Percentiles rank a stretch among this genome's conserved stretches.
Conservation (phyloP, 2,329 filamentous ascomycete genomes). For the Exophiala bonariae region DNA sequence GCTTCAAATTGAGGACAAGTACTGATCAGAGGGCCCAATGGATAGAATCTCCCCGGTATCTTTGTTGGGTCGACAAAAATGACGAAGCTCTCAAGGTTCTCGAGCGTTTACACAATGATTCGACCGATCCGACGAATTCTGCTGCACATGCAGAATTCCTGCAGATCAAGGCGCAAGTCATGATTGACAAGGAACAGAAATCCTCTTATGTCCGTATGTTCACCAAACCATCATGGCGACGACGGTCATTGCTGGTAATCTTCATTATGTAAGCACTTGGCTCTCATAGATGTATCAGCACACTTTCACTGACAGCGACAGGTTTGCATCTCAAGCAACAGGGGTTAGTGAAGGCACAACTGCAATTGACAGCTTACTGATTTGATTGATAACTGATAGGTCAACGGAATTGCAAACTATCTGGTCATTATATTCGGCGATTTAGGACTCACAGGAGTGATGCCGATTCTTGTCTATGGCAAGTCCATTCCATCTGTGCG, state of each 20-base stretch:
- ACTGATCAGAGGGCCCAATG: background rate
- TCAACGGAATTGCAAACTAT: constrained; percentile 38
- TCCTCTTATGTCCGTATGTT: constrained; percentile 14
- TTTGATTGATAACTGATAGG: constrained; percentile 5
- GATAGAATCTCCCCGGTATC: constrained; percentile 15
- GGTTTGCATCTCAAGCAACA: constrained; percentile 31
- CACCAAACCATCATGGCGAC: constrained; percentile 16
- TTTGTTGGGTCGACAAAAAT: constrained; percentile 11
- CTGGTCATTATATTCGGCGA: constrained; percentile 38
- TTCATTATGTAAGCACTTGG: constrained; percentile 24
- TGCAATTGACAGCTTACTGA: background rate
- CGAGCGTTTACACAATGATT: constrained; percentile 13
- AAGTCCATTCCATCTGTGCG: constrained; percentile 3
- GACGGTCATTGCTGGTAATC: constrained; percentile 14
- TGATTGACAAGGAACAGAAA: constrained; percentile 17
- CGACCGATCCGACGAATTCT: constrained; percentile 2
- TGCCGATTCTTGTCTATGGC: constrained; percentile 44
- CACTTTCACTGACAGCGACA: background rate
- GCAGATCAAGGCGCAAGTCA: constrained; percentile 15
- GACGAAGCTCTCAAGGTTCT: constrained; percentile 13
- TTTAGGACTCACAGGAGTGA: constrained; percentile 37
- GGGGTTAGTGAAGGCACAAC: constrained; percentile 22
- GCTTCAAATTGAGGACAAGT: background rate
- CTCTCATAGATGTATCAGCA: constrained; percentile 13
- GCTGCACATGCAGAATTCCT: constrained; percentile 16